phyloP scores from a whole-genome alignment of 2,329 filamentous ascomycete genomes.

The Raffaelea arxii region DNA sequence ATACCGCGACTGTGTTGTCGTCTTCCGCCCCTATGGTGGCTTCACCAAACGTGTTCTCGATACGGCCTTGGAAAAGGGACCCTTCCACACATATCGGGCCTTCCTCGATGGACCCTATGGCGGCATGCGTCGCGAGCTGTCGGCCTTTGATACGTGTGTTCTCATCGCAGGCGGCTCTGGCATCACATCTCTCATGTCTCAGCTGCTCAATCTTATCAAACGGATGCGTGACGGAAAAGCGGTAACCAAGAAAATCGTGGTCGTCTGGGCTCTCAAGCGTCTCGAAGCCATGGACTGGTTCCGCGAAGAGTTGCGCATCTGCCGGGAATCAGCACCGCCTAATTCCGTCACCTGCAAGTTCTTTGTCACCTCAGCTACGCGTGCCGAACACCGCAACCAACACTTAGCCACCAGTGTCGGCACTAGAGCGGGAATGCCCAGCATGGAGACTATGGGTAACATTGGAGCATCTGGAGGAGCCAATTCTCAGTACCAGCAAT shows the following conservation, averaged over 20 bases:
- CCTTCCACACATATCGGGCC: constrained; percentile 83
- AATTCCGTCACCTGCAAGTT: constrained; percentile 90
- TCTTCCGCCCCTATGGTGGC: constrained; percentile 84
- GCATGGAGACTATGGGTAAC: too few relatives aligned
- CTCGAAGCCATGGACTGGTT: constrained; percentile 97
- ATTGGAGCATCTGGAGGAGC: too few relatives aligned
- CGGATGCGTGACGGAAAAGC: constrained; percentile 92
- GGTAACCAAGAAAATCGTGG: constrained; percentile 79
- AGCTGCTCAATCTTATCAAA: constrained; percentile 89
- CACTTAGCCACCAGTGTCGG: constrained; percentile 12
- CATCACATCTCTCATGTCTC: constrained; percentile 86
- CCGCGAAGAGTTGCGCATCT: constrained; percentile 86
- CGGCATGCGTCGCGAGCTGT: constrained; percentile 81
- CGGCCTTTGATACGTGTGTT: constrained; percentile 87
- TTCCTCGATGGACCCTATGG: constrained; percentile 94
- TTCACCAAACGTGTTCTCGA: constrained; percentile 83
- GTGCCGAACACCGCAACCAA: constrained; percentile 34
- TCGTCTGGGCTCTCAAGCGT: constrained; percentile 88
- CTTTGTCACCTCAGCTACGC: constrained; percentile 75
- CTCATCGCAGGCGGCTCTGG: constrained; percentile 90
- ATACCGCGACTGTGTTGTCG: constrained; percentile 79
- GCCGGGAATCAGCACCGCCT: constrained; percentile 77
- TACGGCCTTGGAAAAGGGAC: constrained; percentile 73
- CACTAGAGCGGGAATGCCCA: neutral
- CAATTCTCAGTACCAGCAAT: too few relatives aligned